phyloP scores from a whole-genome alignment of 2,329 filamentous ascomycete species.

The Ophiostoma australiae region DNA sequence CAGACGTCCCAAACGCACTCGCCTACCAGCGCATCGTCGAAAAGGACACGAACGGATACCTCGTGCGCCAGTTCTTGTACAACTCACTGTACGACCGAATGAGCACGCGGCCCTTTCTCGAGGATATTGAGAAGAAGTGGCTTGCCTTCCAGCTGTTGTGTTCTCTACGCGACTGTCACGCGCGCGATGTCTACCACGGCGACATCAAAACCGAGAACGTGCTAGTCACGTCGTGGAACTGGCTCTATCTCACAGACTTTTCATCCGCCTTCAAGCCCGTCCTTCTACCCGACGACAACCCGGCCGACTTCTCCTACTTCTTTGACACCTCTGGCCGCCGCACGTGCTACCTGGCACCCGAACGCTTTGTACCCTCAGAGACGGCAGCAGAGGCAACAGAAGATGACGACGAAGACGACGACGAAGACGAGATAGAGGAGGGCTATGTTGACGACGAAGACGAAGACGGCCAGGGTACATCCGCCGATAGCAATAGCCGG shows the following conservation, averaged over 20 bases:
- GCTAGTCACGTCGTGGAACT: conserved; percentile 97
- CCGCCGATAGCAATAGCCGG: background rate
- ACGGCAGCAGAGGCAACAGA: conserved; percentile 41
- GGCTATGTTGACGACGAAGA: conserved; percentile 13
- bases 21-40: conserved; percentile 88
- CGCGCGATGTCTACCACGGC: conserved; percentile 84
- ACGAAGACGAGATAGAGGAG: conserved; percentile 53
- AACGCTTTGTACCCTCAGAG: conserved; percentile 74
- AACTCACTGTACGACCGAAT: conserved; percentile 96
- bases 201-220: conserved; percentile 99
- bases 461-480: conserved; percentile 5
- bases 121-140: conserved; percentile 99
- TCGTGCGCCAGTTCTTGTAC: conserved; percentile 92
- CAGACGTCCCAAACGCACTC: conserved; percentile 84
- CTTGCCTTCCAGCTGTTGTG: conserved; percentile 92
- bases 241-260: conserved; percentile 97
- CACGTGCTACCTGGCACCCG: conserved; percentile 92
- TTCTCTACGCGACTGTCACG: conserved; percentile 85
- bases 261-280: conserved; percentile 93
- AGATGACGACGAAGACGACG: background rate
- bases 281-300: conserved; percentile 91
- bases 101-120: conserved; percentile 91
- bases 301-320: conserved; percentile 94
- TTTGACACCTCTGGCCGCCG: conserved; percentile 89
- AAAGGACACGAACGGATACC: conserved; percentile 83